Percentiles rank a stretch among this genome's conserved stretches.
Evolutionary conservation across 2,329 filamentous ascomycete genomes (phyloP).

Genomic region (Alternaria gansuensis): DNA sequence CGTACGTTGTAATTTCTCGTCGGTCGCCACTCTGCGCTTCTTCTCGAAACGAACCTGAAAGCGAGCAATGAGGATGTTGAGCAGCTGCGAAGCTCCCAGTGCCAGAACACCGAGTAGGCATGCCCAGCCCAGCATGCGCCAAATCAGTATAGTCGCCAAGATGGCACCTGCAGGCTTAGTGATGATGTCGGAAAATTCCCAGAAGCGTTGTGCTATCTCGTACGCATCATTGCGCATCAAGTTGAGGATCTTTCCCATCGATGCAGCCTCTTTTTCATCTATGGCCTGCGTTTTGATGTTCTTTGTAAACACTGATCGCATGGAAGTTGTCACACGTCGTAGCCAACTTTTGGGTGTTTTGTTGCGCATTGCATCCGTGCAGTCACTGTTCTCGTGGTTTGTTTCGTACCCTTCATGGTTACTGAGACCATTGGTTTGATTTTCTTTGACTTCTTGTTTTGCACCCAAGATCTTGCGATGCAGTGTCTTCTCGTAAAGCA

Average conservation of each 20-base stretch:
- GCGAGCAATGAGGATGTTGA: constrained; percentile 74
- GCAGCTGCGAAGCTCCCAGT: constrained; percentile 71
- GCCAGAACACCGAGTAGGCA: constrained; percentile 77
- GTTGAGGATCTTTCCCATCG: constrained; percentile 90
- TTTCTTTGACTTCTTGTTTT: constrained; percentile 45
- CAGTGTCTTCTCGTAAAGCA: constrained; percentile 81
- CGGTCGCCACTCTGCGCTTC: constrained; percentile 75
- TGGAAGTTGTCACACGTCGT: constrained; percentile 15
- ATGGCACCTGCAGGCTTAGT: constrained; percentile 80
- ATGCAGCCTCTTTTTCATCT: constrained; percentile 67
- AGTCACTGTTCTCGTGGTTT: constrained; percentile 26
- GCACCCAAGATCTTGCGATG: constrained; percentile 65
- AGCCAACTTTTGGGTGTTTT: constrained; percentile 16
- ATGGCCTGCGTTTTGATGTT: constrained; percentile 39
- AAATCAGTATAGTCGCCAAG: constrained; percentile 76
- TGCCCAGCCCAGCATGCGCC: constrained; percentile 80
- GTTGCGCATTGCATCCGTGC: constrained; percentile 13
- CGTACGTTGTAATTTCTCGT: constrained; percentile 79
- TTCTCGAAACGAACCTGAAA: constrained; percentile 74
- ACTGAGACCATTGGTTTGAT: constrained; percentile 29
- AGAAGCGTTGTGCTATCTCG: constrained; percentile 82
- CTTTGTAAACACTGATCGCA: constrained; percentile 32
- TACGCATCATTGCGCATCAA: constrained; percentile 84
- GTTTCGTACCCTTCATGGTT: constrained; percentile 29
- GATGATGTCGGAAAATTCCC: constrained; percentile 82